These are phyloP conservation scores for Tulasnella sp. DNA, from an alignment of 768 basidiomycete genomes.

Conservation along the genomic window DNA sequence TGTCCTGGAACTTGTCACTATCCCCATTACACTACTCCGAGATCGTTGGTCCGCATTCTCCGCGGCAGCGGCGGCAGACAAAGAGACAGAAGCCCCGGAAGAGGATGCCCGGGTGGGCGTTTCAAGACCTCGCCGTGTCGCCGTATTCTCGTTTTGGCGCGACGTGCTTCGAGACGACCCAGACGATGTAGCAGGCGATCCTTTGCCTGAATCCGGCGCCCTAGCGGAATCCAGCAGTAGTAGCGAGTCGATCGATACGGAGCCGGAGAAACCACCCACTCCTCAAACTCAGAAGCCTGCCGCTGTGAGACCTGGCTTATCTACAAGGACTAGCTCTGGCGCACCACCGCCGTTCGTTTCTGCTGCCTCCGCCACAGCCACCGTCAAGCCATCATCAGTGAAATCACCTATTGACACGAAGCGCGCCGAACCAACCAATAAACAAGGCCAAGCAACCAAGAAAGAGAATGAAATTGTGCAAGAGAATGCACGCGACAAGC, in stretches of 20 bases:
- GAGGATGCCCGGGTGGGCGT: background rate
- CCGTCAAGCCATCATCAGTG: background rate
- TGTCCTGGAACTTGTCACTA: background rate
- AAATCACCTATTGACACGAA: background rate
- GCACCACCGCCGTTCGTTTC: background rate
- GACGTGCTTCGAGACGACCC: background rate
- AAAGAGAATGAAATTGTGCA: conserved; percentile 12
- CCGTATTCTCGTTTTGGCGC: conserved; percentile 8
- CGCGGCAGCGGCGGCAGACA: background rate
- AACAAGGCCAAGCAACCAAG: conserved; percentile 10
- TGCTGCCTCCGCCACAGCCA: no score
- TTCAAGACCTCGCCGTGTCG: background rate
- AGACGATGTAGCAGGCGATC: background rate
- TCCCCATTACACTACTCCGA: background rate
- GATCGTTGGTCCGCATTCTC: conserved; percentile 3
- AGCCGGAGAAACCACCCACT: background rate
- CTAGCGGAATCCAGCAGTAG: background rate
- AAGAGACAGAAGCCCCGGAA: background rate
- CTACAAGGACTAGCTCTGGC: background rate
- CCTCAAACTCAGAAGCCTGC: background rate
- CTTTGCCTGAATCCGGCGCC: background rate
- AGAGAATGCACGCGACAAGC: conserved; percentile 11
- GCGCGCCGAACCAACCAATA: conserved; percentile 4
- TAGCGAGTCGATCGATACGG: background rate
- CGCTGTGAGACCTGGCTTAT: background rate